A percentile compares a stretch with the other conserved stretches of the same genome.
Conservation (phyloP, 2,329 filamentous ascomycete genomes). For the Colletotrichum orbiculare region DNA sequence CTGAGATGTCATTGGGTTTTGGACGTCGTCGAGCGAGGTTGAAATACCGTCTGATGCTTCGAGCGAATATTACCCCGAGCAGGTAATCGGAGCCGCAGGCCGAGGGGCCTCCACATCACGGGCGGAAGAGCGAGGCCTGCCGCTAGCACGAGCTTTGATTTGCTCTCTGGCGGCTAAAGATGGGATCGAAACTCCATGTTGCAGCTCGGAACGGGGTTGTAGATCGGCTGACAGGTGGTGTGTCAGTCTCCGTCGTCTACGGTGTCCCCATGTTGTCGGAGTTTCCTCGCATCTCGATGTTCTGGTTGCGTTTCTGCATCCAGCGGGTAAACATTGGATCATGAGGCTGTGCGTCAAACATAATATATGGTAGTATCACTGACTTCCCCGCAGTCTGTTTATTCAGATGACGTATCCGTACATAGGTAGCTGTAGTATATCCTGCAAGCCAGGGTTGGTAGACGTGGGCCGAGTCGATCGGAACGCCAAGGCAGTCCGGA, state of each 20-base stretch:
- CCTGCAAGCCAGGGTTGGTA: no score
- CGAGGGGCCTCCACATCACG: background rate
- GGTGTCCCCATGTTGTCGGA: constrained; percentile 1
- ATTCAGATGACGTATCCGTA: no score
- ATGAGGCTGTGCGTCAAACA: no score
- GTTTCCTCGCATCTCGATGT: constrained; percentile 14
- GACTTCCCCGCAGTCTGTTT: background rate
- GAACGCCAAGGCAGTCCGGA: constrained; percentile 12
- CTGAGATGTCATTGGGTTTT: background rate
- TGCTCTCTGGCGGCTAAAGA: background rate
- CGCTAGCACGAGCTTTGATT: background rate
- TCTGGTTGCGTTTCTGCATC: no score
- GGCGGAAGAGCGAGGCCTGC: background rate
- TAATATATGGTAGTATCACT: no score
- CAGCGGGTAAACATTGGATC: no score
- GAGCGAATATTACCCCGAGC: constrained; percentile 16
- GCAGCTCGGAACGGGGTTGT: background rate
- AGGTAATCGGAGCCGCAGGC: constrained; percentile 14
- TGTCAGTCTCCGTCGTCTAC: background rate
- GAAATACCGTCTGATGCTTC: constrained; percentile 14
- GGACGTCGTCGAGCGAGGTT: constrained; percentile 8
- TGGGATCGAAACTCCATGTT: background rate
- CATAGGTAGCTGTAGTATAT: no score
- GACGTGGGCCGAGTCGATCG: no score
- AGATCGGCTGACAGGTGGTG: constrained; percentile 13